Evolutionary conservation across 2,329 filamentous ascomycete genomes (phyloP), one percentile per base, ranked within the genome.

Genomic region (Microcyclospora tardicrescens): DNA sequence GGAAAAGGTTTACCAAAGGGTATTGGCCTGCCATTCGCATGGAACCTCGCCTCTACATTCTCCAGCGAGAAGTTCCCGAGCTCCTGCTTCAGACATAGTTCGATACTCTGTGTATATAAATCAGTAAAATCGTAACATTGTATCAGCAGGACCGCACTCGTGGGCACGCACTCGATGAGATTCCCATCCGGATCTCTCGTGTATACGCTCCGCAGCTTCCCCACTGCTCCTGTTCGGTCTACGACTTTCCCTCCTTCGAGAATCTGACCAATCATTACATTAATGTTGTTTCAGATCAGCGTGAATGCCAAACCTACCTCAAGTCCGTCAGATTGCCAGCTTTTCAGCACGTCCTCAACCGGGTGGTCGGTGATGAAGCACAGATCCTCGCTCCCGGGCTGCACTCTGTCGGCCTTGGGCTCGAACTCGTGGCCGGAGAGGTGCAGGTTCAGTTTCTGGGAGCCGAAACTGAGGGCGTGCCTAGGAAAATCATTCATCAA

Each of bases 401-500:
- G 60, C 0, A 72, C 72, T 10, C 57, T 62, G 3, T 52, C 51
- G 0, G 74, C 75, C 50, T 76, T 77, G 2, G 75, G 74, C 42
- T 75, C 71, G 45, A 77, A 77, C 42, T 78, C 73, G 11, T 64
- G 65, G 6, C 73, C 73, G 10, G 61, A 58, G 45, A 73, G 62
- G 49, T 79, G 75, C 2, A 79, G 63, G 43, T 79, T 79, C 41
- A 79, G 72, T 55, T 79, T 79, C 43, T 75, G 72, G 1, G 46
- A 50, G 28, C 73, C 75, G 46, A 78, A 79, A 4, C 64, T 57
- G 12, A 79, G 61, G 0, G 73, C 72, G 41, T 72, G 65, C 10
- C 74, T 66, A 16, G 53, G 28, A 27, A 36, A 10, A 10, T 50
- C 51, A 34, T 52, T 44, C 2, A 16, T 34, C 30, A 27, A 16